Base-by-base conservation (phyloP, 345 rosid species). In the Aegle marmelos region DNA sequence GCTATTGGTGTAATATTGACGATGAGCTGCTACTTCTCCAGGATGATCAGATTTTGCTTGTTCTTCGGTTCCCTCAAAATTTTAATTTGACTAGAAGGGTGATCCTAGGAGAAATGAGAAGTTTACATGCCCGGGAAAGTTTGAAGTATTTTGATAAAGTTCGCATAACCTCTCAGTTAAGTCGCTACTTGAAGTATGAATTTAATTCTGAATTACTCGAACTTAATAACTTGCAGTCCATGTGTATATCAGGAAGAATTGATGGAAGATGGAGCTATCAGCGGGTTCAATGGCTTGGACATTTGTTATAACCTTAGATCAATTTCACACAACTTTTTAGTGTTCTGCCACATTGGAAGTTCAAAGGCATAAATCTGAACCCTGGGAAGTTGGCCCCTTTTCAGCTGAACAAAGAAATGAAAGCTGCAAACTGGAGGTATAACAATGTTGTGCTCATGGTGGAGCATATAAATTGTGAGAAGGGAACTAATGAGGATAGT, bases 391-490 rank as follows among this genome's bases (percentile, higher is more conserved):
- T 59, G 9, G 34, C 45, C 14, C n/a, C 67, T n/a, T 25, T 77
- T 41, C 53, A 27, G 28, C 28, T 68, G 39, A 50, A 64, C 22
- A 69, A 41, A 64, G 74, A 68, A 21, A 37, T 11, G 1, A n/a
- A 45, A 53, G 24, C 53, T 59, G 61, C 24, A 19, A 31, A 48
- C 7, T 39, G 33, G 61, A 77, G 45, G 7, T 30, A 17, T 50
- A 24, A 7, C 7, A 39, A 60, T 28, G 21, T 60, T 41, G 59
- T n/a, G 48, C 67, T 77, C 33, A 13, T 59, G n/a, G 1, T 59
- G 74, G 68, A 69, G 17, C 74, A 68, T 59, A 24, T 77, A 28
- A 19, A 37, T 2, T 77, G 80, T 64, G 16, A 30, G 16, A 68
- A 34, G 7, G 69, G 48, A 31, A 69, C 60, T 11, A 7, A 19